Conservation (phyloP, 139 green algal genomes). For the Pseudopediastrum boryanum region DNA sequence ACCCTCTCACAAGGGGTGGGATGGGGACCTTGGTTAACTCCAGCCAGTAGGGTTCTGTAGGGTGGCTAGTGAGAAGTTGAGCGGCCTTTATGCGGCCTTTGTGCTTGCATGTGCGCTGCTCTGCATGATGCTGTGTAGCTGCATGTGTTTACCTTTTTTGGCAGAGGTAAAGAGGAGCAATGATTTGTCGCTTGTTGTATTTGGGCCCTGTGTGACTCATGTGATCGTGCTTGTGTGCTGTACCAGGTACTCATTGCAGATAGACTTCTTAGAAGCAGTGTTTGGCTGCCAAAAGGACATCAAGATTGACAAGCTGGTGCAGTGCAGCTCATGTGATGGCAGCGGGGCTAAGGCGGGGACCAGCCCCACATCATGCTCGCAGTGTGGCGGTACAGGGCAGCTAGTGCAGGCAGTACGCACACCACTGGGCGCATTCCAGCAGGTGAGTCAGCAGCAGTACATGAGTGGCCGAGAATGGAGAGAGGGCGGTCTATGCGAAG, state of each 20-base stretch:
- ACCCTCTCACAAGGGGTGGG: neutral
- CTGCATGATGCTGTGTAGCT: neutral
- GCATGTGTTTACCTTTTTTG: neutral
- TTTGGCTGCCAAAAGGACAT: constrained; percentile 95
- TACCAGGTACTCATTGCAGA: constrained; percentile 73
- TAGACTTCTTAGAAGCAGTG: constrained; percentile 93
- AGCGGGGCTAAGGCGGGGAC: constrained; percentile 90
- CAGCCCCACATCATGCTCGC: constrained; percentile 74
- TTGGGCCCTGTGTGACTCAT: neutral
- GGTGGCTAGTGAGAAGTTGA: neutral
- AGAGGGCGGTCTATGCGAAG: too few species aligned
- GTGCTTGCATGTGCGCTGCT: neutral
- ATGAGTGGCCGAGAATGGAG: too few species aligned
- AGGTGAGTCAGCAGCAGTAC: constrained; percentile 63
- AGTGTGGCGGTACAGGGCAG: constrained; percentile 92
- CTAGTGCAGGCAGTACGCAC: constrained; percentile 89
- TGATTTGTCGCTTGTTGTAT: neutral
- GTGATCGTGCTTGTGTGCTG: neutral
- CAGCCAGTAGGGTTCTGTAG: neutral
- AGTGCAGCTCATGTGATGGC: constrained; percentile 30
- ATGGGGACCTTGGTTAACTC: neutral
- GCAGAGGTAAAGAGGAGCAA: neutral
- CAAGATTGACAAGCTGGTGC: constrained; percentile 40
- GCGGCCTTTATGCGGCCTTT: neutral
- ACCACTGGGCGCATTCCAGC: constrained; percentile 94